Conservation (phyloP, 2,329 filamentous ascomycete genomes). For the Knoxdaviesia proteae region DNA sequence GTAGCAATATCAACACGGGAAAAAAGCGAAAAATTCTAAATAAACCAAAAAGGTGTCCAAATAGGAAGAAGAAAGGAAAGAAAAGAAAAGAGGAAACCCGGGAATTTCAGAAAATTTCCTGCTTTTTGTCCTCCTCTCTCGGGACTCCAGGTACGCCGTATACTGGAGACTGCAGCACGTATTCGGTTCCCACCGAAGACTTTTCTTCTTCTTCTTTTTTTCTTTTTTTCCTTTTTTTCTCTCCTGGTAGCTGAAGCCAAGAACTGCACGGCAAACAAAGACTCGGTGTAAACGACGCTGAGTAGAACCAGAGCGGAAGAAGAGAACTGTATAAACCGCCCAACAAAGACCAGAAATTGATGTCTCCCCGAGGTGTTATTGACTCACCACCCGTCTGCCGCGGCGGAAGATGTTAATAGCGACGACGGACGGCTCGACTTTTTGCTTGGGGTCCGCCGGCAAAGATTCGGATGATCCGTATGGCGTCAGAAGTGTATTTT, state of each 20-base stretch:
- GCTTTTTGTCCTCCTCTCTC: slow-evolving; percentile 1
- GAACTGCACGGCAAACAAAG: no score
- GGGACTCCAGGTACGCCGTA: slow-evolving; percentile 2
- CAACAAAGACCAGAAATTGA: no score
- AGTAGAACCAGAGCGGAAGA: no score
- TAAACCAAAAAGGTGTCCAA: neutral
- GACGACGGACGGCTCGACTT: no score
- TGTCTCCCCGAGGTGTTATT: no score
- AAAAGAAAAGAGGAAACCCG: neutral
- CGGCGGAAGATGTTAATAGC: no score
- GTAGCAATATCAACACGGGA: neutral
- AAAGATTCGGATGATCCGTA: no score
- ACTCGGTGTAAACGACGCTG: no score
- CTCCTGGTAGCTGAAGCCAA: neutral
- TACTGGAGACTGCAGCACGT: neutral
- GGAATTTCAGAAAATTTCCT: neutral
- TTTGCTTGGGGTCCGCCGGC: no score
- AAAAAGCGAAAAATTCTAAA: neutral
- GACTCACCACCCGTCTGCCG: no score
- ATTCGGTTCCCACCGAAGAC: neutral
- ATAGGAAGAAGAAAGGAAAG: neutral
- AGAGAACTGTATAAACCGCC: no score
- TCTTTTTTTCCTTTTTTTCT: neutral
- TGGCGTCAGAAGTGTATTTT: no score
- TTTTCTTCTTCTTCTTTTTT: neutral